A percentile compares a stretch with the other conserved stretches of the same genome.
Conservation (phyloP, 306 rosid genomes). For the Prunus mume region DNA sequence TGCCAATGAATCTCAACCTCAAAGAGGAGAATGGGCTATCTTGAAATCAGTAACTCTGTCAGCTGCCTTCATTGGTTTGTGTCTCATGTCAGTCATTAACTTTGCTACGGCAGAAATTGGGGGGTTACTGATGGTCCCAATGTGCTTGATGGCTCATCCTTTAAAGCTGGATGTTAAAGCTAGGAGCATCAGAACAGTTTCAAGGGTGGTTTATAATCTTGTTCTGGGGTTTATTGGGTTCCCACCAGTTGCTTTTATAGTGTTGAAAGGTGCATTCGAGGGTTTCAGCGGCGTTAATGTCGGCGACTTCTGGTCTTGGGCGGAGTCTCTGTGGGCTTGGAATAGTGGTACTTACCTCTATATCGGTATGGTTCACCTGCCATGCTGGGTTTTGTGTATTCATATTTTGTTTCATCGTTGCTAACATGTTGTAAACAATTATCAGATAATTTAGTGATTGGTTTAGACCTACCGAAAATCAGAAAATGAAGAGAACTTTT, state of each 20-base stretch:
- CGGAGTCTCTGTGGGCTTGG: slow-evolving; percentile 94
- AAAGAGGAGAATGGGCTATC: slow-evolving; percentile 62
- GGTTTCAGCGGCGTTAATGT: slow-evolving; percentile 33
- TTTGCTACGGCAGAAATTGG: slow-evolving; percentile 92
- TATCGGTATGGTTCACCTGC: slow-evolving; percentile 74
- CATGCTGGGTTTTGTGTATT: slow-evolving; percentile 86
- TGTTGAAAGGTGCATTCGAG: slow-evolving; percentile 55
- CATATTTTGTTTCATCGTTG: slow-evolving; percentile 64
- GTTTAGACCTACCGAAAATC: slow-evolving; percentile 23
- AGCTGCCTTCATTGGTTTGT: slow-evolving; percentile 68
- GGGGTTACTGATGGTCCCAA: slow-evolving; percentile 71
- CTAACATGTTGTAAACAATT: slow-evolving; percentile 30
- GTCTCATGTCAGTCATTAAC: slow-evolving; percentile 90
- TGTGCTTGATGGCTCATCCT: slow-evolving; percentile 81
- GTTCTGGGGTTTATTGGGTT: slow-evolving; percentile 60
- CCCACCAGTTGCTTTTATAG: slow-evolving; percentile 61
- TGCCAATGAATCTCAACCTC: slow-evolving; percentile 36
- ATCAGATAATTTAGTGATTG: slow-evolving; percentile 26
- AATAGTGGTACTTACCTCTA: slow-evolving; percentile 90
- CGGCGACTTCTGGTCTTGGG: slow-evolving; percentile 85
- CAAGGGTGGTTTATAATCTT: slow-evolving; percentile 60
- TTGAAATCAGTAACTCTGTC: slow-evolving; percentile 83
- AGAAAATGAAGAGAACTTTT: slow-evolving; percentile 13
- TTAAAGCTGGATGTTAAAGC: slow-evolving; percentile 56
- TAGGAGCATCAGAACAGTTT: slow-evolving; percentile 40